A percentile compares a stretch with the other conserved stretches of the same genome.
These are phyloP conservation scores for Pinus tabuliformis DNA, from an alignment of 75 land plant genomes.

Conservation along the genomic window DNA sequence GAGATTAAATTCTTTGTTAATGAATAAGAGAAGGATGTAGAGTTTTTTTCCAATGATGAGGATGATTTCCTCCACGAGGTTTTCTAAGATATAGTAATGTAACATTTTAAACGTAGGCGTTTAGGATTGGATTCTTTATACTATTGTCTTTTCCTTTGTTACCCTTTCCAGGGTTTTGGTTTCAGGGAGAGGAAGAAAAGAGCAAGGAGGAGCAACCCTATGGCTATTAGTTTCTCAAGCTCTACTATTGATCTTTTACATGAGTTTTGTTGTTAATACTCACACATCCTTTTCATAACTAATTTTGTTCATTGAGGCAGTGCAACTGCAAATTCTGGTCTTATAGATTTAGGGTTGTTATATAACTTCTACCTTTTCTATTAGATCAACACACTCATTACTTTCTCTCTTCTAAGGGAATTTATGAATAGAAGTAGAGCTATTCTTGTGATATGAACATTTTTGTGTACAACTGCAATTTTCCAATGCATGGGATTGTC, in stretches of 20 bases:
- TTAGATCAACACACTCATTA: too few relatives aligned
- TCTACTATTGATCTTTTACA: slow-evolving; percentile 6
- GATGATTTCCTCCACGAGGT: slow-evolving; percentile 58
- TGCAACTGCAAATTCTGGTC: too few relatives aligned
- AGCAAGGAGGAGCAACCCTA: not conserved
- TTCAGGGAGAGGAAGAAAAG: not conserved
- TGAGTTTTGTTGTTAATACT: not conserved
- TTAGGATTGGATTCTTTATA: slow-evolving; percentile 8
- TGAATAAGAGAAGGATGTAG: slow-evolving; percentile 78
- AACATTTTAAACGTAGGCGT: too few relatives aligned
- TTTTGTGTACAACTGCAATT: too few relatives aligned
- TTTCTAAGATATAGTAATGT: slow-evolving; percentile 37
- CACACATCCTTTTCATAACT: too few relatives aligned
- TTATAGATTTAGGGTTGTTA: too few relatives aligned
- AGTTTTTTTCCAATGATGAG: slow-evolving; percentile 59
- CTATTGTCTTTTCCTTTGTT: slow-evolving; percentile 5
- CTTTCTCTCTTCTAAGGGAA: too few relatives aligned
- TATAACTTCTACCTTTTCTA: too few relatives aligned
- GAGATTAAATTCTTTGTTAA: slow-evolving; percentile 57
- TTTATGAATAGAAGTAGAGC: too few relatives aligned
- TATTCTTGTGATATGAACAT: too few relatives aligned
- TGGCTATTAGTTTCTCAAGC: not conserved
- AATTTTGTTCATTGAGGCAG: too few relatives aligned
- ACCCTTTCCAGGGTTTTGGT: not conserved
- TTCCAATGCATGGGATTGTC: too few relatives aligned